phyloP scores from a whole-genome alignment of 192 early-diverging fungal genomes.

The Kappamyces sp. region DNA sequence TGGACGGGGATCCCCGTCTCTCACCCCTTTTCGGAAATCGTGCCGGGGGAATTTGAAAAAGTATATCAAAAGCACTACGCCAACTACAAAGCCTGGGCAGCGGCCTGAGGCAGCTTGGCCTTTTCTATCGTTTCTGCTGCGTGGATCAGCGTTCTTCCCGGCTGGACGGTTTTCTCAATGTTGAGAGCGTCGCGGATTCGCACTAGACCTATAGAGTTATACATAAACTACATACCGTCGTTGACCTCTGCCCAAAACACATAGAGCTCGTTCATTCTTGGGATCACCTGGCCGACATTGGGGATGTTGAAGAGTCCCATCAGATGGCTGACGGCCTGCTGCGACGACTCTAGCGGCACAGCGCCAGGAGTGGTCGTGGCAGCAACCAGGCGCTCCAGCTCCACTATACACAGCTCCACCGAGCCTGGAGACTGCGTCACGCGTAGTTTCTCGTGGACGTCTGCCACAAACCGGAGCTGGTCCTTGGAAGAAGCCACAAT shows the following conservation, averaged over 20 bases:
- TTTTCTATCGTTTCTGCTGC: constrained; percentile 14
- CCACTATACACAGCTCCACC: not conserved
- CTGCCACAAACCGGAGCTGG: not conserved
- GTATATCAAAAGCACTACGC: too few species aligned
- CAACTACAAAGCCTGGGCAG: too few species aligned
- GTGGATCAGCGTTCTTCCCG: constrained; percentile 5
- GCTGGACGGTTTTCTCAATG: constrained; percentile 1
- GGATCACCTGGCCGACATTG: constrained; percentile 18
- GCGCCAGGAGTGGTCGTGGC: not conserved
- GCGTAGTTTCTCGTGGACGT: constrained; percentile 2
- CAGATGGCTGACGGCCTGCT: constrained; percentile 29
- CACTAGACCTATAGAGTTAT: not conserved
- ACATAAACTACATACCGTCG: constrained; percentile 17
- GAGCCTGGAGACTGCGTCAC: not conserved
- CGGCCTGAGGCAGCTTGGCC: not conserved
- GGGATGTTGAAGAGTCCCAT: constrained; percentile 38
- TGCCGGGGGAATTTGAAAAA: too few species aligned
- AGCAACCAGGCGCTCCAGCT: not conserved
- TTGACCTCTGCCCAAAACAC: constrained; percentile 34
- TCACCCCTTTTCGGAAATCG: too few species aligned
- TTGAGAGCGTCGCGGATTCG: not conserved
- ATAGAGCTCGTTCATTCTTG: constrained; percentile 39
- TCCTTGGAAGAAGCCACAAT: constrained; percentile 4
- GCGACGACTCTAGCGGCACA: not conserved
- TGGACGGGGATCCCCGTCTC: too few species aligned